phyloP scores from a whole-genome alignment of 139 green algal genomes.

The Coelastrella sp. region DNA sequence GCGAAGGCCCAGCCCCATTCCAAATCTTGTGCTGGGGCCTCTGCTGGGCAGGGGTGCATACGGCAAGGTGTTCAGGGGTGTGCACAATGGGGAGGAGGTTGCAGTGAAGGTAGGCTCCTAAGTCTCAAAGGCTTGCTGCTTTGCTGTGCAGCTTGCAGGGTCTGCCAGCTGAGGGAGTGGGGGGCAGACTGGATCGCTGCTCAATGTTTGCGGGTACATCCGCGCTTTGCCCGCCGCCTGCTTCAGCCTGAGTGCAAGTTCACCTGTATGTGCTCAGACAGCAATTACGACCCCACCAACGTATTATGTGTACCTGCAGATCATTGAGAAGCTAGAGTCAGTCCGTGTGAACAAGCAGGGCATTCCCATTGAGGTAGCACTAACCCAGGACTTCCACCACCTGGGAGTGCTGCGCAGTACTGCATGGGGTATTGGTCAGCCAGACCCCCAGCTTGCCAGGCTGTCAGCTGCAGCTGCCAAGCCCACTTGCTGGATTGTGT shows the following conservation, averaged over 20 bases:
- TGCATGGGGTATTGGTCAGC: slow-evolving; percentile 28
- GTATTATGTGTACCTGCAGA: slow-evolving; percentile 7
- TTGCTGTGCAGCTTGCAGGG: no score
- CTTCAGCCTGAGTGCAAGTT: no score
- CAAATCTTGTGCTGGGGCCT: slow-evolving; percentile 44
- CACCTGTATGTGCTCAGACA: no score
- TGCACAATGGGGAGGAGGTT: slow-evolving; percentile 41
- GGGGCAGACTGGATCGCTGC: no score
- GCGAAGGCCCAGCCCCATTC: background rate
- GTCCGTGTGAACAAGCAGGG: slow-evolving; percentile 22
- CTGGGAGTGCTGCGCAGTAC: slow-evolving; percentile 38
- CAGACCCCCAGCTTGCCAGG: background rate
- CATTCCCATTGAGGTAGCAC: slow-evolving; percentile 47
- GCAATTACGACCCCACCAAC: no score
- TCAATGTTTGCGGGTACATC: no score
- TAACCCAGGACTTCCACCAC: slow-evolving; percentile 42
- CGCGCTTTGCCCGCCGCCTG: no score
- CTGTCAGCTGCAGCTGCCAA: background rate
- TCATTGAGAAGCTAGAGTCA: slow-evolving; percentile 30
- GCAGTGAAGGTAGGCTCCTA: slow-evolving; percentile 34
- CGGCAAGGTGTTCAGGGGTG: slow-evolving; percentile 40
- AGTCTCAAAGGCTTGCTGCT: no score
- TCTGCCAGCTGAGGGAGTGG: no score
- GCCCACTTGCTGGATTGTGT: slow-evolving; percentile 42
- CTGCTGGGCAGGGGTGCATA: slow-evolving; percentile 40